These are phyloP conservation scores for Phaseolus lunatus DNA, from an alignment of 306 rosid species.

Conservation along the genomic window DNA sequence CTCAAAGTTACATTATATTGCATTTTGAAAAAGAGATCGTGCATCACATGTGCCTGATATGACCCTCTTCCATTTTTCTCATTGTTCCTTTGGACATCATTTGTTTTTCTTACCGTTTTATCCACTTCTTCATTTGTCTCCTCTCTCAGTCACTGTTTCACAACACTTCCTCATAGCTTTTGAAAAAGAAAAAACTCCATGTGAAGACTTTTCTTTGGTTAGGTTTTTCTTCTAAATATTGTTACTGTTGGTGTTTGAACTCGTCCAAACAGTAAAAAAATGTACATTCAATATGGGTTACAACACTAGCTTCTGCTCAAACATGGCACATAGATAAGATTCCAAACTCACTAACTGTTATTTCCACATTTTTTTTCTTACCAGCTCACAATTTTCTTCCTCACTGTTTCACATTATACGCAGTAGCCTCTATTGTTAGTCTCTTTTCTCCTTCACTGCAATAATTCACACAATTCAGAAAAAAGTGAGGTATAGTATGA, in stretches of 20 bases:
- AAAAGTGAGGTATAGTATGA: background rate
- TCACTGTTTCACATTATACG: background rate
- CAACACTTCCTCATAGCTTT: background rate
- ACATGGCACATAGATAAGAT: background rate
- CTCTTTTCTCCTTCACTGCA: background rate
- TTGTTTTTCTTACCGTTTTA: slow-evolving; percentile 36
- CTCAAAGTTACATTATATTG: slow-evolving; percentile 53
- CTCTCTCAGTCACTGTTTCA: slow-evolving; percentile 30
- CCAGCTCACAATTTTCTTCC: background rate
- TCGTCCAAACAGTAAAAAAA: background rate
- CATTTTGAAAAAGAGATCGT: slow-evolving; percentile 47
- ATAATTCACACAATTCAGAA: background rate
- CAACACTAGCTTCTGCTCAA: background rate
- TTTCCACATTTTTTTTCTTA: slow-evolving; percentile 15
- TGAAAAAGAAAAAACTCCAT: too few species aligned
- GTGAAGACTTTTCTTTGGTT: background rate
- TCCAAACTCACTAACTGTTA: background rate
- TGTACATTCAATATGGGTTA: background rate
- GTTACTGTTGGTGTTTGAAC: background rate
- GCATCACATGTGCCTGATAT: slow-evolving; percentile 62
- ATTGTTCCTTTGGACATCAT: slow-evolving; percentile 21
- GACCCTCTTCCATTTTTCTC: slow-evolving; percentile 38
- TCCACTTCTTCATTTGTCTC: slow-evolving; percentile 20
- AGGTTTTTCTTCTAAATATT: background rate
- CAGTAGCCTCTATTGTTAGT: background rate